These are phyloP conservation scores for Bruguiera sexangula DNA, from an alignment of 345 rosid genomes.

Conservation along the genomic window DNA sequence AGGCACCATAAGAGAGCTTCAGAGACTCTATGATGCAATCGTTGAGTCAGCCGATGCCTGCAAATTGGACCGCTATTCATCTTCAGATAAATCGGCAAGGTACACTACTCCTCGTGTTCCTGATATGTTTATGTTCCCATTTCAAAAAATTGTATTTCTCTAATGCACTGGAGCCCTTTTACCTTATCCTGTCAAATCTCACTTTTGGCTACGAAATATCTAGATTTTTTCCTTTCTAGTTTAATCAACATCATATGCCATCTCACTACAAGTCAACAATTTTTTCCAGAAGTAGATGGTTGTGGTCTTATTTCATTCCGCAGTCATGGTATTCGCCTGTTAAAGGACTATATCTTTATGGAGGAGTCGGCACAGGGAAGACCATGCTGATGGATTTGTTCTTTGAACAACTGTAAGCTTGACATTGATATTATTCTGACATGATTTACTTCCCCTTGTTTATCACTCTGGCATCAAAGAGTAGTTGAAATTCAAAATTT, in stretches of 20 bases:
- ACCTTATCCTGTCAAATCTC: neutral
- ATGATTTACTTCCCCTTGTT: neutral
- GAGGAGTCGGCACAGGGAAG: slow-evolving; percentile 98
- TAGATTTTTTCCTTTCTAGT: neutral
- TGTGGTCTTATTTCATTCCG: slow-evolving; percentile 85
- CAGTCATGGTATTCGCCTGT: slow-evolving; percentile 75
- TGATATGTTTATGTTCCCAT: slow-evolving; percentile 4
- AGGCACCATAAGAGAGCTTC: slow-evolving; percentile 79
- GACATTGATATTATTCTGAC: neutral
- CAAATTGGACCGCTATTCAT: slow-evolving; percentile 80
- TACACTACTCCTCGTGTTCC: slow-evolving; percentile 18
- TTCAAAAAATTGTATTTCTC: neutral
- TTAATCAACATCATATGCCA: slow-evolving; percentile 1
- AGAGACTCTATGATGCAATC: slow-evolving; percentile 83
- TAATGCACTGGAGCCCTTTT: no score
- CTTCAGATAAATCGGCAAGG: slow-evolving; percentile 80
- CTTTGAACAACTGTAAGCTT: slow-evolving; percentile 74
- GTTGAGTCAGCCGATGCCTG: slow-evolving; percentile 78
- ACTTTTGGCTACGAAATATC: neutral
- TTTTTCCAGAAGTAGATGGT: slow-evolving; percentile 80
- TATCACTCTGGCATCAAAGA: neutral
- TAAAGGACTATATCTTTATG: slow-evolving; percentile 86
- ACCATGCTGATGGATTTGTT: slow-evolving; percentile 99
- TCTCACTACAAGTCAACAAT: slow-evolving; percentile 1
- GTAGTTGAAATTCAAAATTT: slow-evolving; percentile 2